Base-by-base conservation (phyloP, 2,329 filamentous ascomycete species). In the Aquanectria penicillioides region DNA sequence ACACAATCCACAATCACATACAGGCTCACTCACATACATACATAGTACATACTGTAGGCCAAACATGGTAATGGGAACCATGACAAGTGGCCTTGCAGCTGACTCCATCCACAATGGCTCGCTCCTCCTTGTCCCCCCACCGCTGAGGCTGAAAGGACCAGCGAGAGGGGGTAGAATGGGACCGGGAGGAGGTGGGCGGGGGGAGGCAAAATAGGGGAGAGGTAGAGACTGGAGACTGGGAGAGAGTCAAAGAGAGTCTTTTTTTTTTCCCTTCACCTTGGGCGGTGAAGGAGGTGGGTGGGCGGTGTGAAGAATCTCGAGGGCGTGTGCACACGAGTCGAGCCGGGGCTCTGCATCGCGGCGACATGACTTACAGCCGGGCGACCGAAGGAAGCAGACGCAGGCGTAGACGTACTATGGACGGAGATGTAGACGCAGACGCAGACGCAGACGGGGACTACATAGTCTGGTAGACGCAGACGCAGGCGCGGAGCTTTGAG, bases 291-390 rank as follows among this genome's bases (percentile, higher is more conserved):
- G 18, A 17, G 34, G 20, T 12, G 26, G 8, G 13, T 41, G 38
- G 23, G 52, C 52, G 52, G 52, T 56, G 52, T 56, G 44, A 36
- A n/a, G n/a, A n/a, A n/a, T n/a, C n/a, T n/a, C 15, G 43, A 54
- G 43, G 33, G 43, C 43, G 34, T 48, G 43, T 18, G 9, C 6
- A 36, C 44, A 28, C 34, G 34, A 40, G 44, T 41, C 36, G 33
- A n/a, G 43, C 34, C 22, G 40, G 25, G 37, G 40, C 22, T 9
- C 23, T 36, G 28, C 33, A 11, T 36, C 9, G 17, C 12, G 50
- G 17, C 31, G 33, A 15, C 43, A 34, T 41, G 52, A 41, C 43
- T 25, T 12, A 34, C 15, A n/a, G 38, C 38, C 11, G 34, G 23
- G 20, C 9, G 13, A 15, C 23, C 7, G 7, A 6, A 9, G 18